Evolutionary conservation across 768 basidiomycete species (phyloP).

Genomic region (Boletus tomentosulus): DNA sequence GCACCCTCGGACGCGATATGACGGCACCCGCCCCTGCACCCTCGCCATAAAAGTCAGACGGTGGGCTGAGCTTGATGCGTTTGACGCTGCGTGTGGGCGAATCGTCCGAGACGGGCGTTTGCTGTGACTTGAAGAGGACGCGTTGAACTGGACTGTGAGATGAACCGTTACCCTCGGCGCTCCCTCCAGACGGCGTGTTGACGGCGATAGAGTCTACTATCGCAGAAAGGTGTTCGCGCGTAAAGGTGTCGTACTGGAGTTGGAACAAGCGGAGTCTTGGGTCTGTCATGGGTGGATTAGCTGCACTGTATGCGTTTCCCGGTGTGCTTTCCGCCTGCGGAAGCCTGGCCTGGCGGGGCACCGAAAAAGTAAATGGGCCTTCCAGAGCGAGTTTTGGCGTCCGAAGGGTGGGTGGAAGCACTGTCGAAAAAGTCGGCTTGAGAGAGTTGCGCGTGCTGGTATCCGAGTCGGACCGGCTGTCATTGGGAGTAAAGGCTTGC

Average conservation of each 20-base stretch:
- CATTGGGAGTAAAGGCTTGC: constrained; percentile 33
- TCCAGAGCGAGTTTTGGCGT: constrained; percentile 45
- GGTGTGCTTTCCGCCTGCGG: constrained; percentile 68
- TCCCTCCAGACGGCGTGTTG: constrained; percentile 59
- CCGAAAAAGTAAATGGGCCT: constrained; percentile 72
- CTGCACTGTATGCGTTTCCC: constrained; percentile 14
- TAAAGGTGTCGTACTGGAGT: constrained; percentile 95
- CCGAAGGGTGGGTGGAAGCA: constrained; percentile 25
- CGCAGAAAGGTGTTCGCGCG: constrained; percentile 88
- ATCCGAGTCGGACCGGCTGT: constrained; percentile 25
- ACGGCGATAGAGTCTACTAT: constrained; percentile 94
- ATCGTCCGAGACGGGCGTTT: constrained; percentile 37
- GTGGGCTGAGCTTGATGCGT: constrained; percentile 73
- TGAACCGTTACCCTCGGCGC: constrained; percentile 40
- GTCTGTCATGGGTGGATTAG: constrained; percentile 48
- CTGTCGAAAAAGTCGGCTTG: constrained; percentile 10
- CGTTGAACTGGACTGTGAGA: constrained; percentile 43
- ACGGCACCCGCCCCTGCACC: constrained; percentile 44
- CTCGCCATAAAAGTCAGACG: constrained; percentile 52
- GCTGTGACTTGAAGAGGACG: constrained; percentile 45
- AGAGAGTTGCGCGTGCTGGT: constrained; percentile 8
- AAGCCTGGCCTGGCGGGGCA: constrained; percentile 43
- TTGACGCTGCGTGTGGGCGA: constrained; percentile 72
- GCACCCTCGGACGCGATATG: constrained; percentile 45
- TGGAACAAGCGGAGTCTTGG: constrained; percentile 84